Evolutionary conservation across 2,329 filamentous ascomycete species (phyloP).

Genomic region (Botryotinia calthae): DNA sequence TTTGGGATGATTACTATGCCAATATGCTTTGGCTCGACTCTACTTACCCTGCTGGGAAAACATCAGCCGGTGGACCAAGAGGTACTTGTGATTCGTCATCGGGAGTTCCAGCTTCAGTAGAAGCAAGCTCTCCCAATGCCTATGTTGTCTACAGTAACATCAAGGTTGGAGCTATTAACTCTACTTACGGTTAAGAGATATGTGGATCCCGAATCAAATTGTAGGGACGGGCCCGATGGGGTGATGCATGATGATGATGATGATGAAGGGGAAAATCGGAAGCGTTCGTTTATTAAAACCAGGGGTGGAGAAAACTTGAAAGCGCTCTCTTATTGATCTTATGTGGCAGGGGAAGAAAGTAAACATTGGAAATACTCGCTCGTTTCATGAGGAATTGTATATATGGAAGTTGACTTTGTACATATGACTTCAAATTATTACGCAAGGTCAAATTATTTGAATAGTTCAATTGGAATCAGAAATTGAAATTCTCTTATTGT

Average conservation of each 20-base stretch:
- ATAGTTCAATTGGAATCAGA: no score
- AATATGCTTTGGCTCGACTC: constrained; percentile 77
- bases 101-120: constrained; percentile 51
- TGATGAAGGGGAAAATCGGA: not conserved
- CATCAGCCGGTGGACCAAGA: constrained; percentile 49
- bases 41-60: constrained; percentile 54
- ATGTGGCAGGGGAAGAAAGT: not conserved
- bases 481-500: no score
- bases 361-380: not conserved
- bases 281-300: not conserved
- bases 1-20: constrained; percentile 56
- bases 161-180: constrained; percentile 37
- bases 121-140: constrained; percentile 46
- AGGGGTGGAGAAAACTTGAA: not conserved
- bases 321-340: not conserved
- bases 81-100: constrained; percentile 53
- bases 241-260: no score
- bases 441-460: no score
- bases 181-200: constrained; percentile 31
- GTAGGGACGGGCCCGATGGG: no score
- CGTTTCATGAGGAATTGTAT: not conserved
- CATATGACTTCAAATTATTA: not conserved
- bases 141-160: constrained; percentile 42
- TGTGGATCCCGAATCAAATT: not conserved
- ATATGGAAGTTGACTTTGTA: not conserved